Base-by-base conservation (phyloP, 1,139 yeast genomes). In the Taphrina deformans region DNA sequence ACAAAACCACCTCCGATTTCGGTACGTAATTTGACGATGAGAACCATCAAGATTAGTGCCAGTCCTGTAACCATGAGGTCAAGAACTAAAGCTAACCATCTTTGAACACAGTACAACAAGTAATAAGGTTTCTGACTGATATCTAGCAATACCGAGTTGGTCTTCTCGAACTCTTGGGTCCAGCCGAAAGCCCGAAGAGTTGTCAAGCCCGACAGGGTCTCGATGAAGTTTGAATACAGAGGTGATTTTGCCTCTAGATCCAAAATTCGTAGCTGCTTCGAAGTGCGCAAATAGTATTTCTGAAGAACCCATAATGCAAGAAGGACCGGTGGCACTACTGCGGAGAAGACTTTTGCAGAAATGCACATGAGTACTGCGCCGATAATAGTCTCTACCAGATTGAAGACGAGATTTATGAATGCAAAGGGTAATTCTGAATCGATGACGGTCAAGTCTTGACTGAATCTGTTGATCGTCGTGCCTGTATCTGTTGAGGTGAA, bases 101-200 rank as follows among this genome's bases (percentile, higher is more conserved):
- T 82, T 76, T 88, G 96, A 69, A 83, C 83, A 0, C 86, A 88
- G 69, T 84, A 78, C 9, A 87, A 82, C 63, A 88, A 69, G 71
- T 80, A 86, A 71, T 86, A 85, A 1, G 93, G 88, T 71, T 87
- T 88, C 71, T 87, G 87, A 85, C 86, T 85, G 48, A 78, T 78
- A 73, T 90, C 81, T 65, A 87, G 76, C 27, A 82, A 78, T 9
- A 66, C 67, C 68, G 82, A 82, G 69, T 85, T 83, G 69, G 79
- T 82, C 2, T 72, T 69, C 78, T 91, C 78, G 74, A 91, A 92
- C 72, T 89, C 91, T 71, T 83, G 82, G 80, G 90, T 81, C 71
- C 89, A 92, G 70, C 97, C 97, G 75, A 89, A 93, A 3, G 99
- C 99, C 76, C 99, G 86, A 70, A 93, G 91, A 1, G 98, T 92